These are phyloP conservation scores for Hordeum marinum DNA, from an alignment of 176 grass and related monocot genomes.

Conservation along the genomic window DNA sequence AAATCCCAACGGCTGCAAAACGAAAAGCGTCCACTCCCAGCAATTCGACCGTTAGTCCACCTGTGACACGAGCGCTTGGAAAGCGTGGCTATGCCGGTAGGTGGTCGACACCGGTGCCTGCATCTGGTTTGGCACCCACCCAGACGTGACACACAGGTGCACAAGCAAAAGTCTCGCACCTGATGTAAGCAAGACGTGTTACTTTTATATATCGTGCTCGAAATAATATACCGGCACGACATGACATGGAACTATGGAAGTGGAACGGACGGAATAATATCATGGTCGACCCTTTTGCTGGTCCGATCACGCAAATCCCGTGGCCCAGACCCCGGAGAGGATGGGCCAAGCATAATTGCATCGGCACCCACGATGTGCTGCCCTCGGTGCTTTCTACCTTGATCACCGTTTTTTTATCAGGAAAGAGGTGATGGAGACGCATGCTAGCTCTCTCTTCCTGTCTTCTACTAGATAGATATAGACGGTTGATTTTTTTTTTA, in stretches of 20 bases:
- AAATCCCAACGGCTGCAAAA: not conserved
- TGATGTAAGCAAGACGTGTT: not conserved
- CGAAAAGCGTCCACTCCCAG: not conserved
- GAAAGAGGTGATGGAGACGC: not conserved
- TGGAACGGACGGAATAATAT: too few relatives aligned
- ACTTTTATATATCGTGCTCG: too few relatives aligned
- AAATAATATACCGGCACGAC: too few relatives aligned
- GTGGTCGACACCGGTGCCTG: slow-evolving; percentile 15
- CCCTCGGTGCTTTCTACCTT: not conserved
- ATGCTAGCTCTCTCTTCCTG: too few relatives aligned
- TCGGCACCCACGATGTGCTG: not conserved
- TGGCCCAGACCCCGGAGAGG: not conserved
- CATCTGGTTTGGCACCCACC: not conserved
- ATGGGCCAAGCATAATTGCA: not conserved
- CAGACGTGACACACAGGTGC: not conserved
- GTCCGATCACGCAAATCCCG: not conserved
- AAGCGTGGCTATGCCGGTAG: not conserved
- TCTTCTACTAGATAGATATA: too few relatives aligned
- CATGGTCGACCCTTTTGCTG: not conserved
- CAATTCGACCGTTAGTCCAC: not conserved
- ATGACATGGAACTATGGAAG: too few relatives aligned
- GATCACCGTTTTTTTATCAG: not conserved
- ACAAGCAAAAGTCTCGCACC: not conserved
- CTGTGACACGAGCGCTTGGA: not conserved
- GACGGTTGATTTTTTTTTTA: too few relatives aligned